phyloP scores from a whole-genome alignment of 2,329 filamentous ascomycete species.

The Fusarium sp. region DNA sequence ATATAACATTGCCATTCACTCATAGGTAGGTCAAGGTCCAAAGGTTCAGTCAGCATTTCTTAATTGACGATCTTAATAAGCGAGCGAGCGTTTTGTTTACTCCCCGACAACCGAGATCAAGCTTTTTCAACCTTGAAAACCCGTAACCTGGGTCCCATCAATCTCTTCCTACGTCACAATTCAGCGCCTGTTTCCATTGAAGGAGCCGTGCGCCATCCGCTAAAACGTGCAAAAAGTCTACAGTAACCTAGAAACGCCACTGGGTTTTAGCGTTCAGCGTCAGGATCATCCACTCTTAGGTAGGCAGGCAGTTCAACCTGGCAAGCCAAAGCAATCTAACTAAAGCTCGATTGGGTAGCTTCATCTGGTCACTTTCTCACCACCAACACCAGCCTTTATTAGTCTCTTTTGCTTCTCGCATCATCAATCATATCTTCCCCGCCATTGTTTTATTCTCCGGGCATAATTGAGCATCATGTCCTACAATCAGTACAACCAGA shows the following conservation, averaged over 20 bases:
- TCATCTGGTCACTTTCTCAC: constrained; percentile 37
- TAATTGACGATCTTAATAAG: constrained; percentile 30
- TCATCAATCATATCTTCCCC: constrained; percentile 34
- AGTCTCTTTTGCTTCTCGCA: constrained; percentile 43
- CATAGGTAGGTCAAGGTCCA: background rate
- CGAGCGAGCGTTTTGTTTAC: constrained; percentile 24
- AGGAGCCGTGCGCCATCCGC: constrained; percentile 28
- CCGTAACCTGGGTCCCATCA: constrained; percentile 1
- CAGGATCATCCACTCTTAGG: constrained; percentile 1
- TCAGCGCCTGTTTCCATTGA: constrained; percentile 25
- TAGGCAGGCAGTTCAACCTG: background rate
- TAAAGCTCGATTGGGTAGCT: constrained; percentile 36
- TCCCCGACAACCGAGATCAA: constrained; percentile 25
- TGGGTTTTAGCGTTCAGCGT: constrained; percentile 11
- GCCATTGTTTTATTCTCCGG: constrained; percentile 39
- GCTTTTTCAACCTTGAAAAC: constrained; percentile 25
- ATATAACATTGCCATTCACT: background rate
- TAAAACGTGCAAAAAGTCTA: constrained; percentile 18
- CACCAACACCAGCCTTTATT: constrained; percentile 33
- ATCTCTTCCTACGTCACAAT: constrained; percentile 38
- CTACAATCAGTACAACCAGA: constrained; percentile 72
- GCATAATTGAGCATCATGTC: constrained; percentile 63
- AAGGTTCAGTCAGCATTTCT: constrained; percentile 1
- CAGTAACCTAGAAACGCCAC: constrained; percentile 14
- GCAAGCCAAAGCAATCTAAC: constrained; percentile 27